Base-by-base conservation (phyloP, 257 asterid species). In the Salvia rosmarinus region DNA sequence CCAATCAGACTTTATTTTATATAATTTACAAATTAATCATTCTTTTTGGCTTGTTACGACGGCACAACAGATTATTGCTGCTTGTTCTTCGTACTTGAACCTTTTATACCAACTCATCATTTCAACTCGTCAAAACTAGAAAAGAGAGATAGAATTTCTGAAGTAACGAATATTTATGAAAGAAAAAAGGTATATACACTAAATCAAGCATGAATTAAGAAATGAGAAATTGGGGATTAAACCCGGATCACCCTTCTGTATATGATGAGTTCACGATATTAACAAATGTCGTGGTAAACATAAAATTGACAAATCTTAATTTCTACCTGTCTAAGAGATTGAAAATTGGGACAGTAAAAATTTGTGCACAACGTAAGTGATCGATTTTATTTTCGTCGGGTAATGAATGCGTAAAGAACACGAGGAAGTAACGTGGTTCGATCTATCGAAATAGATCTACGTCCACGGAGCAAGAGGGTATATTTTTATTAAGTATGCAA, bases 41-140 rank as follows among this genome's bases (percentile, higher is more conserved):
- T 21, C 9, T 2, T 5, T 28, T 9, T 34, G 1, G 14, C 6
- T 7, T 13, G 1, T 75, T 59, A 35, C 19, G 21, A 59, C 49
- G 75, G 75, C 75, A 47, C 57, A 75, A 40, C 2, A 52, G 46
- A 73, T 74, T 52, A 74, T 66, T 74, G 62, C 30, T 20, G 0
- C 37, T 16, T 63, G 9, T 9, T 54, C 21, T 12, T 64, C 21
- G 9, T 43, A 30, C 76, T 74, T 35, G 21, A 64, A n/a, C 16
- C 8, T 28, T 21, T 42, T 60, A 47, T 60, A 21, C 14, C 23
- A 4, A 34, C 19, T 12, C 14, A 74, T 57, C 61, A 56, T 67
- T 47, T 67, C n/a, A 30, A 43, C 4, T 30, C 21, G 68, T 74
- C 78, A 42, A 74, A 64, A 42, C 55, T 28, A 25, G 6, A 12